A percentile compares a stretch with the other conserved stretches of the same genome.
Conservation (phyloP, 331 rosid species). For the Pyrus hybrid region DNA sequence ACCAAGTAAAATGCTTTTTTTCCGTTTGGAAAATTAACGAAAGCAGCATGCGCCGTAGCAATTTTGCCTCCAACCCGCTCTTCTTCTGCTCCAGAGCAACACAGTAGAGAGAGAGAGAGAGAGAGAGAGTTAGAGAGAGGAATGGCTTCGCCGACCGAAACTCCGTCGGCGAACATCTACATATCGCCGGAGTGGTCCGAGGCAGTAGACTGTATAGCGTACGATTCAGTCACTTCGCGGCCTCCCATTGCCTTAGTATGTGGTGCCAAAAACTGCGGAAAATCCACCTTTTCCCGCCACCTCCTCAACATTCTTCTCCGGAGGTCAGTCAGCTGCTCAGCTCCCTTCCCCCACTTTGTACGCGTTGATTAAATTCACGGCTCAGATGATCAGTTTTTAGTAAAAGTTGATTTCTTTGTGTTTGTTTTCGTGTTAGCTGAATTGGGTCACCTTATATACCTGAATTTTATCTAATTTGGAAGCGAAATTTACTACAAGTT, state of each 20-base stretch:
- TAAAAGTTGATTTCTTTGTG: neutral
- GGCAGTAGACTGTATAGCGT: slow-evolving; percentile 46
- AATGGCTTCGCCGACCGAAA: slow-evolving; percentile 37
- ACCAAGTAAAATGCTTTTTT: neutral
- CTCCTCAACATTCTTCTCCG: slow-evolving; percentile 59
- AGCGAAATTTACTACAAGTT: neutral
- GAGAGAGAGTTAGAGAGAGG: neutral
- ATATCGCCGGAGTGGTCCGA: slow-evolving; percentile 66
- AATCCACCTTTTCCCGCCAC: slow-evolving; percentile 81
- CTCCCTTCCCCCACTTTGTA: neutral
- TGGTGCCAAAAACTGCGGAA: slow-evolving; percentile 81
- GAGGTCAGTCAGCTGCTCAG: slow-evolving; percentile 22
- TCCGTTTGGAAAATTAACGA: neutral
- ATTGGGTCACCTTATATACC: neutral
- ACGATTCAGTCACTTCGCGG: slow-evolving; percentile 22
- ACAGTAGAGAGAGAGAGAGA: neutral
- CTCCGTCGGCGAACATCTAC: slow-evolving; percentile 37
- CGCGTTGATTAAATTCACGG: neutral
- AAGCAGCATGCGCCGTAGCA: neutral
- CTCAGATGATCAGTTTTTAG: neutral
- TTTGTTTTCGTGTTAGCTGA: neutral
- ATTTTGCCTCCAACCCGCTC: neutral
- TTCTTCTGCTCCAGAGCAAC: neutral
- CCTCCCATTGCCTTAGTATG: slow-evolving; percentile 66
- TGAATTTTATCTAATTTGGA: neutral